Base-by-base conservation (phyloP, 2,329 filamentous ascomycete genomes). In the Trichoderma guizhouense region DNA sequence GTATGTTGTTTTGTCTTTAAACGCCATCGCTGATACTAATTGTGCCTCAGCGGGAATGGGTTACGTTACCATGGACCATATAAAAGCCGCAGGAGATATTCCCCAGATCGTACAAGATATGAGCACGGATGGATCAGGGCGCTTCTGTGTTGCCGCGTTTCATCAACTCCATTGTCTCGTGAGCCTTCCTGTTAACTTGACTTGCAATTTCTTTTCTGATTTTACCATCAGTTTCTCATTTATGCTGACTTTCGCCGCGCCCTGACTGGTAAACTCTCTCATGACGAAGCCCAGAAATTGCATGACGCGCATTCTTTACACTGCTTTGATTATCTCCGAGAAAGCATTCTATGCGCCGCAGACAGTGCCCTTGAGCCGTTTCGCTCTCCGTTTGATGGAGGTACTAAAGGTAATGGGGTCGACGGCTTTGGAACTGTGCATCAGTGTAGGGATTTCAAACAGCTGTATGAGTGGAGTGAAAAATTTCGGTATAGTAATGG, bases 391-490 rank as follows among this genome's bases (percentile, higher is more conserved):
- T 65, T 65, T 21, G 62, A 65, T n/a, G 62, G 62, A 18, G 62
- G 62, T 47, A 65, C 62, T 21, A 12, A 65, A 30, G 62, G 62
- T 47, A 65, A 65, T 43, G 62, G 62, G 15, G 62, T 65, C 36
- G 62, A 65, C 28, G 62, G 62, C 62, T 65, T 65, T 30, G 62
- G 62, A 18, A 65, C 62, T 28, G 62, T 65, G 62, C 62, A 65
- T 47, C 62, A 65, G 36, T 65, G 62, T 47, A 36, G 62, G 7
- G 62, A 65, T 47, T 65, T 65, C 24, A 51, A 18, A 47, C 36
- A 30, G 39, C 14, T 65, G 62, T 65, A 28, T 30, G 62, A 65
- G 34, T 65, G 62, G 62, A 65, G 62, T 47, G 62, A 65, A 39
- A 65, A 65, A 47, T 65, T 65, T 30, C 62, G 62, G 11, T 65